A percentile compares a stretch with the other conserved stretches of the same genome.
phyloP scores from a whole-genome alignment of 2,329 filamentous ascomycete genomes.

The Colletotrichum spaethianum region DNA sequence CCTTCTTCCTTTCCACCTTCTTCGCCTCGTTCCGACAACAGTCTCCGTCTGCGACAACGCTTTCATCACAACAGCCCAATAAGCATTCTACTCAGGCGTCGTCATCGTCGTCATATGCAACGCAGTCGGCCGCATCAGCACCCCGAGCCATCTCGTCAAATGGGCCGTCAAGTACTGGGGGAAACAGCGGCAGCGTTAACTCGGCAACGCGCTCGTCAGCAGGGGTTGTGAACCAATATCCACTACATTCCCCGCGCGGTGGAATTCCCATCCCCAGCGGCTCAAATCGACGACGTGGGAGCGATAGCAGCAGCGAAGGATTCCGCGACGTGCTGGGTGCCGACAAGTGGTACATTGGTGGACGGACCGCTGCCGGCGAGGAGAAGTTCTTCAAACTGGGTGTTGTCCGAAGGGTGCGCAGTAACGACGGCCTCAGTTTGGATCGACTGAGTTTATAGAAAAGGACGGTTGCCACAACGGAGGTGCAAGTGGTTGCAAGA shows the following conservation, averaged over 20 bases:
- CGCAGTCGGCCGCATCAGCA: slow-evolving; percentile 35
- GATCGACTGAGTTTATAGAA: slow-evolving; percentile 79
- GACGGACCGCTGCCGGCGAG: slow-evolving; percentile 81
- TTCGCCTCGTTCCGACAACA: slow-evolving; percentile 69
- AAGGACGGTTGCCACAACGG: slow-evolving; percentile 32
- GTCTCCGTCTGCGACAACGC: slow-evolving; percentile 46
- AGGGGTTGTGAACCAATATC: slow-evolving; percentile 48
- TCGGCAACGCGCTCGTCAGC: slow-evolving; percentile 41
- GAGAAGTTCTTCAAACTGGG: slow-evolving; percentile 87
- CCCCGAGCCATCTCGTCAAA: slow-evolving; percentile 40
- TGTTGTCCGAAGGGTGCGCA: slow-evolving; percentile 80
- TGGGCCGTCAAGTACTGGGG: slow-evolving; percentile 12
- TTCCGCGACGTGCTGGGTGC: slow-evolving; percentile 80
- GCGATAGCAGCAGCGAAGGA: slow-evolving; percentile 82
- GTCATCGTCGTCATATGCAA: slow-evolving; percentile 29
- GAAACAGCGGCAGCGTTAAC: slow-evolving; percentile 4
- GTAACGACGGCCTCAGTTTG: slow-evolving; percentile 81
- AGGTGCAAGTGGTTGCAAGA: slow-evolving; percentile 44
- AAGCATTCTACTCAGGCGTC: slow-evolving; percentile 40
- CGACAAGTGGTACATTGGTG: slow-evolving; percentile 88
- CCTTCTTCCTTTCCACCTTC: slow-evolving; percentile 70
- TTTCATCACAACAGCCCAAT: slow-evolving; percentile 40
- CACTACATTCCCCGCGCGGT: slow-evolving; percentile 47
- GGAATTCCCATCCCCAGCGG: slow-evolving; percentile 58
- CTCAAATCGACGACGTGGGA: slow-evolving; percentile 70